Base-by-base conservation (phyloP, 176 grass and related monocot genomes). In the Juncus inflexus region DNA sequence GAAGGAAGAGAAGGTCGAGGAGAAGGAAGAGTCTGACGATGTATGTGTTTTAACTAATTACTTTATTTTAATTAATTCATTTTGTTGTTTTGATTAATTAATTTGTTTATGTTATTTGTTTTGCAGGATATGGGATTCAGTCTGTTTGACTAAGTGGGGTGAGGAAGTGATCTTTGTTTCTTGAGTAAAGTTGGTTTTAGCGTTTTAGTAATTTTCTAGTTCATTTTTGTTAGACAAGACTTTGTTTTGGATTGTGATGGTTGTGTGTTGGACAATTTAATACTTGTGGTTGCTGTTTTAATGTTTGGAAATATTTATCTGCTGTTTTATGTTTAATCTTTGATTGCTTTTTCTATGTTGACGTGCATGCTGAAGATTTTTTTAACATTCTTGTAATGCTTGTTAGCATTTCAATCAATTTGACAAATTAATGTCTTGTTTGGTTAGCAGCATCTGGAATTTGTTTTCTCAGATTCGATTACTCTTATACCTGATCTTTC, bases 51-150 rank as follows among this genome's bases (percentile, higher is more conserved):
- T 66, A 76, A 7, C 57, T 7, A 11, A 6, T 16, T 35, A 28
- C 28, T 75, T 62, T 67, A 40, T 69, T 10, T 8, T 52, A 60
- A 13, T 67, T 19, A 52, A 54, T 36, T 37, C 12, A 43, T 50
- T 2, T 41, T 5, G 9, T 36, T 52, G 3, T n/a, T 53, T 51
- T 15, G 63, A 9, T 47, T 55, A 38, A 64, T 63, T 71, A 9
- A 12, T 63, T 10, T 49, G 4, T 42, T 36, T 63, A 42, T 40
- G 38, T 70, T 7, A 12, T 14, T 62, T 50, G 15, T 71, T 0
- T 14, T 85, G 75, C 89, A 88, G 89, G 89, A 94, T 62, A 94
- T 94, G 84, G 89, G 89, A 13, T 92, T 92, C 73, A 83, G 89
- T 77, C 61, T 94, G 41, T 94, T 94, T 40, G 84, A 94, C 60